Base-by-base conservation (phyloP, 2,329 filamentous ascomycete species). In the Pseudocercospora fuligena region DNA sequence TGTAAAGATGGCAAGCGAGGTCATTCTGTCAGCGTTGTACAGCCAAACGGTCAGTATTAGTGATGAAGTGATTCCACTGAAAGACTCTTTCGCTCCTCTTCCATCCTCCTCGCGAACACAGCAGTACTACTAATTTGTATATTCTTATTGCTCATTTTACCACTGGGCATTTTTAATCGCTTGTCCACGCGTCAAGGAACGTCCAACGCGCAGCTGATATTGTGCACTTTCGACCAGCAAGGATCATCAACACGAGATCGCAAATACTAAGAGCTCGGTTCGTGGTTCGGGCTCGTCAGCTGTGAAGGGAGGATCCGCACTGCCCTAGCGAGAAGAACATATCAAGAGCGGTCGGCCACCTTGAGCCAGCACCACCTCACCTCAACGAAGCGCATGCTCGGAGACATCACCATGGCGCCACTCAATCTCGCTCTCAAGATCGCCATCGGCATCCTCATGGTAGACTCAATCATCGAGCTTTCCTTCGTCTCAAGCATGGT, bases 401-500 rank as follows among this genome's bases (percentile, higher is more conserved):
- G 8, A 33, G 8, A 46, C 58, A 33, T 27, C 58, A 65, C 59
- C 12, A 70, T 70, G 68, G 61, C 58, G 21, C 49, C 57, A 0
- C 40, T 68, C 19, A 64, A 31, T 11, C 53, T 70, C 16, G 64
- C 63, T 9, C 66, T 70, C 57, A 66, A 66, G 19, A 16, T 61
- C 47, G 53, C 66, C 31, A 66, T 75, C 29, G 69, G 54, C 21
- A 21, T 75, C 11, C 70, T 74, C 9, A 73, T 74, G 70, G 57
- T 75, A 60, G 70, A 71, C 63, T 63, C 70, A 6, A 69, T 72
- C 33, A 69, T 75, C 63, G 74, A 76, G 60, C 66, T 74, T 16
- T 68, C 70, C 43, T 72, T 74, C 63, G 69, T 76, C 65, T 70
- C 66, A 57, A 70, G 63, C 66, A 75, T 73, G 70, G 73, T 76